Evolutionary conservation across 2,329 filamentous ascomycete genomes (phyloP), one percentile per base, ranked within the genome.

Genomic region (Fusarium sp.): DNA sequence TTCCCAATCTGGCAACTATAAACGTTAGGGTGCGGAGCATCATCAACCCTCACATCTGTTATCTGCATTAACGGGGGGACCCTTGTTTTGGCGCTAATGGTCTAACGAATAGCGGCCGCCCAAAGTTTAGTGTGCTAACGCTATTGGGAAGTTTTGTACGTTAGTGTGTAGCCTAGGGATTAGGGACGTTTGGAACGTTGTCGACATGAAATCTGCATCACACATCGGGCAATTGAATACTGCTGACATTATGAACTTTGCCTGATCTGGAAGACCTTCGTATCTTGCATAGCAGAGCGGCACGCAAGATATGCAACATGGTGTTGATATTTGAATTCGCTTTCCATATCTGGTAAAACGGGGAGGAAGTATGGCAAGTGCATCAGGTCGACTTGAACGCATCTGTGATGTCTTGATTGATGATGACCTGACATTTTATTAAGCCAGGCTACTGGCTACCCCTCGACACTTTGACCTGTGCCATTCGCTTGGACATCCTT

Each of bases 71-170:
- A 34, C 30, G n/a, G 47, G 30, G 30, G 30, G 7, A 29, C 27
- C 30, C 27, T 30, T 30, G 16, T 30, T 46, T 29, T 29, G 12
- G 27, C 27, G 27, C 10, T 4, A 29, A 29, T 29, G 27, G 27
- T 29, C 27, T 29, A 29, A 29, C 27, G 27, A 29, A 29, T 29
- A 30, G 18, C 45, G 45, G 45, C 25, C 46, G 46, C 46, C 27
- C 32, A 5, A 38, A 38, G 30, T n/a, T 30, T 25, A 22, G 30
- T n/a, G n/a, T 25, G 25, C 48, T 54, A 54, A 54, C 51, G 51
- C 38, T 54, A 24, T 44, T n/a, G 5, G 38, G 51, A 54, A 54
- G 38, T 43, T 54, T 54, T 54, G 51, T 54, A 43, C 51, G 48
- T 41, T 52, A 41, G 48, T 27, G 20, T 20, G 24, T 41, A 40